These are phyloP conservation scores for Nectriaceae sp. DNA, from an alignment of 2,329 filamentous ascomycete genomes.

Conservation along the genomic window DNA sequence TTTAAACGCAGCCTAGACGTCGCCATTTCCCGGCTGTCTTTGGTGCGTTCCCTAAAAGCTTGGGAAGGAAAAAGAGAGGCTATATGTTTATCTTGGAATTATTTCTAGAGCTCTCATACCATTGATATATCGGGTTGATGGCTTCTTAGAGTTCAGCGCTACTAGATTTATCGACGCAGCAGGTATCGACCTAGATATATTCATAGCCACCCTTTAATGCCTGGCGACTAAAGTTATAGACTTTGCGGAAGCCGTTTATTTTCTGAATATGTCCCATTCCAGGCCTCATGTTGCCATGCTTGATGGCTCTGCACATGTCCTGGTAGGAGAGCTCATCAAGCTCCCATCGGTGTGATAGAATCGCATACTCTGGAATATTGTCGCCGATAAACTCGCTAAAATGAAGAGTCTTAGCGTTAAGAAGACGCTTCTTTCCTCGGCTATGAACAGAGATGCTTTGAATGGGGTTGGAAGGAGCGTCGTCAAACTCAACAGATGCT, in stretches of 20 bases:
- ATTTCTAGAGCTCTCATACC: constrained; percentile 34
- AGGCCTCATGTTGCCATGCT: not conserved
- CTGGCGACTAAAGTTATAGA: not conserved
- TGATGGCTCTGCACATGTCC: not conserved
- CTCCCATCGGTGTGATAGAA: not conserved
- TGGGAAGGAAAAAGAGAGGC: not conserved
- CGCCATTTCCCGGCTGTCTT: constrained; percentile 4
- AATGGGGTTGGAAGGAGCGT: too few relatives aligned
- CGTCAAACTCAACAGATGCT: too few relatives aligned
- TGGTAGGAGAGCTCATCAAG: not conserved
- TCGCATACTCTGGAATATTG: not conserved
- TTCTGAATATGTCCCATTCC: not conserved
- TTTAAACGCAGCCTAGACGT: constrained; percentile 6
- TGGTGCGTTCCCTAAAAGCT: constrained; percentile 2
- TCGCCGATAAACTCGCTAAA: not conserved
- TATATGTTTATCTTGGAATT: constrained; percentile 4
- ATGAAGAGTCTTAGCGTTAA: not conserved
- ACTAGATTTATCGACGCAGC: too few relatives aligned
- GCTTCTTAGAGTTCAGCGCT: constrained; percentile 33
- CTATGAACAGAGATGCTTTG: too few relatives aligned
- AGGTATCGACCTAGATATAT: not conserved
- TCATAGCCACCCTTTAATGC: not conserved
- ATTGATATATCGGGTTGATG: constrained; percentile 36
- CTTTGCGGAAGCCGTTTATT: not conserved
- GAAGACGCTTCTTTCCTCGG: not conserved